These are phyloP conservation scores for Pseudocercospora musae DNA, from an alignment of 2,329 filamentous ascomycete species.

Conservation along the genomic window DNA sequence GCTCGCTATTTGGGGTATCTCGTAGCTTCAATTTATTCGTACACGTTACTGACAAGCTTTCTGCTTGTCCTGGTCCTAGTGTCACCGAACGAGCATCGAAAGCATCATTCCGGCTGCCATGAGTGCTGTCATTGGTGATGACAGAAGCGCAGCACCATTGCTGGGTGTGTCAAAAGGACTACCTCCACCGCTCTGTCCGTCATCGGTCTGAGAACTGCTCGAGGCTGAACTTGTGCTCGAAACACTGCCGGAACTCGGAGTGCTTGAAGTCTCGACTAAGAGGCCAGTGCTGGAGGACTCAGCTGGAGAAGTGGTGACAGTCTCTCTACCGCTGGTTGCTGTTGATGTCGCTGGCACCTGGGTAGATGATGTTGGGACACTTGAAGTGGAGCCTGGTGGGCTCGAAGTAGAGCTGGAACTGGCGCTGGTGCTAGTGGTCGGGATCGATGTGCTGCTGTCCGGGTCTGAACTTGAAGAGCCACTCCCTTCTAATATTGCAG, in stretches of 20 bases:
- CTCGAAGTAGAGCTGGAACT: not conserved
- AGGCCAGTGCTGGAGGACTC: constrained; percentile 18
- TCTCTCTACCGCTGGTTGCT: not conserved
- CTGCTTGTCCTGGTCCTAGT: not conserved
- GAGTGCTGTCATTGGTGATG: not conserved
- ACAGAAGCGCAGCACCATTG: constrained; percentile 14
- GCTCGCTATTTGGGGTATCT: constrained; percentile 2
- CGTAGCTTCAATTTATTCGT: constrained; percentile 2
- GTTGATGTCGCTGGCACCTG: constrained; percentile 14
- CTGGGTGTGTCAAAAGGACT: constrained; percentile 42
- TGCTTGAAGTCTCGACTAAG: constrained; percentile 20
- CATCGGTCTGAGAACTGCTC: constrained; percentile 33
- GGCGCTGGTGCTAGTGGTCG: constrained; percentile 9
- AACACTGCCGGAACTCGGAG: constrained; percentile 13
- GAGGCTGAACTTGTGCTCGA: constrained; percentile 12
- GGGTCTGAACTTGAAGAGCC: constrained; percentile 9
- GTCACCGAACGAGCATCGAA: constrained; percentile 3
- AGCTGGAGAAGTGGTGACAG: constrained; percentile 16
- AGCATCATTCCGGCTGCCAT: constrained; percentile 3
- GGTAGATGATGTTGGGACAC: not conserved
- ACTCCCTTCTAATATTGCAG: constrained; percentile 15
- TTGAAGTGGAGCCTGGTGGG: too few species aligned
- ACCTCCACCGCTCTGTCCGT: constrained; percentile 41
- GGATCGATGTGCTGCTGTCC: constrained; percentile 18
- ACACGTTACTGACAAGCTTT: not conserved